phyloP scores from a whole-genome alignment of 306 rosid species.

The Begonia fuchsioides region DNA sequence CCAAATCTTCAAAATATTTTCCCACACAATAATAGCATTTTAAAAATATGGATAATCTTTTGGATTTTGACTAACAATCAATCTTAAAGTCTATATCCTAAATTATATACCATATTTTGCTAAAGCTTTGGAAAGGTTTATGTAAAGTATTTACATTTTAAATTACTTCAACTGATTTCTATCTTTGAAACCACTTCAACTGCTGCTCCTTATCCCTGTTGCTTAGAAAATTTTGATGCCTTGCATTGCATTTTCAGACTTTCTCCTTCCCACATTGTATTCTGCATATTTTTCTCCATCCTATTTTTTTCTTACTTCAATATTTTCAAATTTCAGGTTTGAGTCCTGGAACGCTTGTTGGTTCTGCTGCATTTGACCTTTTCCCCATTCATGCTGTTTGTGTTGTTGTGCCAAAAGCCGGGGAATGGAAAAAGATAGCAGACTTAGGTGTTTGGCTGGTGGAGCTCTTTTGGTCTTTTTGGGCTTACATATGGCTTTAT shows the following conservation, averaged over 20 bases:
- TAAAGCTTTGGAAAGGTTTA: neutral
- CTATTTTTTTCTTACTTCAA: constrained; percentile 10
- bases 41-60: too few species aligned
- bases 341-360: constrained; percentile 97
- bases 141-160: neutral
- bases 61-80: too few species aligned
- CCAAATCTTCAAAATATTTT: too few species aligned
- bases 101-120: too few species aligned
- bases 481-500: constrained; percentile 96
- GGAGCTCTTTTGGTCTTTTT: constrained; percentile 92
- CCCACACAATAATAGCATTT: too few species aligned
- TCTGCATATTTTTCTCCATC: neutral
- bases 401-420: constrained; percentile 74
- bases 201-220: neutral
- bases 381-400: constrained; percentile 97
- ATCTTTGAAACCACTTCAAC: too few species aligned
- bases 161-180: neutral
- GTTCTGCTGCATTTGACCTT: constrained; percentile 96
- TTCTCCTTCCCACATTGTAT: neutral
- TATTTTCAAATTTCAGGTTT: constrained; percentile 43
- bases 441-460: constrained; percentile 94
- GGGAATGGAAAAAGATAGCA: constrained; percentile 80
- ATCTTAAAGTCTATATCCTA: too few species aligned
- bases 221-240: constrained; percentile 7
- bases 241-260: neutral